Base-by-base conservation (phyloP, 768 basidiomycete genomes). In the Piloderma croceum region DNA sequence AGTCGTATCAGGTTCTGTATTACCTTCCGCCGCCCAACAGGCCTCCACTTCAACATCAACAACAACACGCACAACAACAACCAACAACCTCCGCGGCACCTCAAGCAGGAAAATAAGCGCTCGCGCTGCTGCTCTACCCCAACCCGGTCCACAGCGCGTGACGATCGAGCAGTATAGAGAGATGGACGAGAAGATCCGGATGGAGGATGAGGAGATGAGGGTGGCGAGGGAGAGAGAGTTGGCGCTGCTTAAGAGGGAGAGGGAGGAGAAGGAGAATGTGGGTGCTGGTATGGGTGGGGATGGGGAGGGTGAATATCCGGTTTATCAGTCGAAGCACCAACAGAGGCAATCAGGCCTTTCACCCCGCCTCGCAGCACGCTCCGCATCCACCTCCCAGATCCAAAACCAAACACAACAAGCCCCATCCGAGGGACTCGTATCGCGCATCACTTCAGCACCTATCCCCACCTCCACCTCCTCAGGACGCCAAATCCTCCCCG, bases 401-500 rank as follows among this genome's bases (percentile, higher is more conserved):
- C n/a, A n/a, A n/a, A n/a, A n/a, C n/a, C n/a, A n/a, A n/a, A n/a
- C n/a, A n/a, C n/a, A n/a, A n/a, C n/a, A n/a, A n/a, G n/a, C n/a
- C n/a, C n/a, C n/a, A n/a, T n/a, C n/a, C n/a, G n/a, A n/a, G n/a
- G n/a, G n/a, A n/a, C n/a, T n/a, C n/a, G n/a, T n/a, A n/a, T n/a
- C n/a, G n/a, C n/a, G n/a, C n/a, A n/a, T n/a, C n/a, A n/a, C n/a
- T n/a, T n/a, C n/a, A n/a, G n/a, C n/a, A n/a, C n/a, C n/a, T n/a
- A n/a, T n/a, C n/a, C n/a, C n/a, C n/a, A n/a, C n/a, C n/a, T n/a
- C n/a, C n/a, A n/a, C n/a, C n/a, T 66, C 36, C 60, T 48, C 10
- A 15, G 42, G 63, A 56, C 37, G 74, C 22, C 71, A 69, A 45
- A 66, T 71, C 39, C 52, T 63, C 29, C 64, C 73, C 2, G 70